These are phyloP conservation scores for Teratosphaeria gauchensis DNA, from an alignment of 2,329 filamentous ascomycete genomes.

Conservation along the genomic window DNA sequence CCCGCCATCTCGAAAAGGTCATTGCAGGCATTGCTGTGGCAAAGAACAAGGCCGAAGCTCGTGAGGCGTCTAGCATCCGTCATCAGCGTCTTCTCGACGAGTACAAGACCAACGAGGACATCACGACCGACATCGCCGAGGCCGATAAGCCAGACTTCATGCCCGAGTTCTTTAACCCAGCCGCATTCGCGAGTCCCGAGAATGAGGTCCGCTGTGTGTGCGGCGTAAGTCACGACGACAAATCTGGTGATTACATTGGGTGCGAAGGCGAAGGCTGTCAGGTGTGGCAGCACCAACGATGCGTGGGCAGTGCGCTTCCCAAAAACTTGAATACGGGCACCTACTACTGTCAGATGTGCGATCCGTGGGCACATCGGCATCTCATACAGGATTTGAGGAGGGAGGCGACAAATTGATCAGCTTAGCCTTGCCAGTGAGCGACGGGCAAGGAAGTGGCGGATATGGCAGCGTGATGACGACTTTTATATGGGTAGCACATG, in stretches of 20 bases:
- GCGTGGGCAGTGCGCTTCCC: conserved; percentile 13
- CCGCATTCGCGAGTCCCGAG: conserved; percentile 6
- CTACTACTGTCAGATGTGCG: conserved; percentile 19
- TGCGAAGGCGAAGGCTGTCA: conserved; percentile 14
- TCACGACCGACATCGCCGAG: background rate
- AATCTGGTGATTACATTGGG: conserved; percentile 8
- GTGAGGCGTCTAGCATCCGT: conserved; percentile 9
- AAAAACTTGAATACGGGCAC: conserved; percentile 3
- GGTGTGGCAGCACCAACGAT: conserved; percentile 23
- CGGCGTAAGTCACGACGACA: conserved; percentile 11
- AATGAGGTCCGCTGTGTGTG: conserved; percentile 20
- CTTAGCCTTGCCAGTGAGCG: background rate
- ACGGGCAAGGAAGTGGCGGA: background rate
- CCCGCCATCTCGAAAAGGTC: conserved; percentile 7
- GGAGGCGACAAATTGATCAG: background rate
- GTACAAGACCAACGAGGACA: background rate
- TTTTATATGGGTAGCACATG: background rate
- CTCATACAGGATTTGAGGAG: background rate
- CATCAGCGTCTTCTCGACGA: conserved; percentile 8
- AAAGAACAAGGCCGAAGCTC: conserved; percentile 11
- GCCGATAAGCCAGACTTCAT: conserved; percentile 8
- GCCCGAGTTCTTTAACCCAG: conserved; percentile 18
- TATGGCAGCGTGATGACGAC: background rate
- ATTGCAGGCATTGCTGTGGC: conserved; percentile 14
- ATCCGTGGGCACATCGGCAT: conserved; percentile 8